phyloP scores from a whole-genome alignment of 306 rosid species.

The Neltuma alba region DNA sequence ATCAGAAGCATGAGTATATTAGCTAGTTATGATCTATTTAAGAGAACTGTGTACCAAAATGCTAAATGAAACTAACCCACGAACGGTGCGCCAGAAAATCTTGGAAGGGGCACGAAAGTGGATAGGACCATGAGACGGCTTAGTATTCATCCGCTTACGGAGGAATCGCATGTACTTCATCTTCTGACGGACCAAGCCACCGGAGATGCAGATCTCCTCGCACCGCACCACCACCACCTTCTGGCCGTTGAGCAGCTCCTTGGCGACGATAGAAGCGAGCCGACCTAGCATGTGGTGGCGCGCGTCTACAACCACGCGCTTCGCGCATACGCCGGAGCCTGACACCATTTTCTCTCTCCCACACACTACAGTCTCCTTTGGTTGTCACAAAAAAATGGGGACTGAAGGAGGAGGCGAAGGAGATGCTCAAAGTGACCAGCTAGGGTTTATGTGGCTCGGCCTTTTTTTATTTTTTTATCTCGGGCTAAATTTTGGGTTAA shows the following conservation, averaged over 20 bases:
- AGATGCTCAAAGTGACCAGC: accelerated
- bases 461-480: not conserved
- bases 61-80: constrained; percentile 49
- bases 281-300: constrained; percentile 85
- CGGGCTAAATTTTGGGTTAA: not conserved
- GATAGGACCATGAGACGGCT: constrained; percentile 82
- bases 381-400: not conserved
- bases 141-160: constrained; percentile 82
- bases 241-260: constrained; percentile 79
- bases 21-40: not conserved
- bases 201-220: constrained; percentile 77
- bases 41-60: not conserved
- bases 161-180: constrained; percentile 82
- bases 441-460: not conserved
- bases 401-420: not conserved
- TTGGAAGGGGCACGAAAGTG: constrained; percentile 76
- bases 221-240: constrained; percentile 65
- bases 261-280: constrained; percentile 62
- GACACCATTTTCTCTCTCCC: constrained; percentile 57
- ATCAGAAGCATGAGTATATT: not conserved
- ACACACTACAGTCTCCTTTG: not conserved
- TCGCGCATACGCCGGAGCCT: constrained; percentile 71
- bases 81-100: constrained; percentile 86
- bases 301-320: constrained; percentile 78
- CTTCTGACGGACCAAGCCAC: constrained; percentile 73